phyloP scores from a whole-genome alignment of 352 stramenopile genomes.

The Phytophthora parvispora region DNA sequence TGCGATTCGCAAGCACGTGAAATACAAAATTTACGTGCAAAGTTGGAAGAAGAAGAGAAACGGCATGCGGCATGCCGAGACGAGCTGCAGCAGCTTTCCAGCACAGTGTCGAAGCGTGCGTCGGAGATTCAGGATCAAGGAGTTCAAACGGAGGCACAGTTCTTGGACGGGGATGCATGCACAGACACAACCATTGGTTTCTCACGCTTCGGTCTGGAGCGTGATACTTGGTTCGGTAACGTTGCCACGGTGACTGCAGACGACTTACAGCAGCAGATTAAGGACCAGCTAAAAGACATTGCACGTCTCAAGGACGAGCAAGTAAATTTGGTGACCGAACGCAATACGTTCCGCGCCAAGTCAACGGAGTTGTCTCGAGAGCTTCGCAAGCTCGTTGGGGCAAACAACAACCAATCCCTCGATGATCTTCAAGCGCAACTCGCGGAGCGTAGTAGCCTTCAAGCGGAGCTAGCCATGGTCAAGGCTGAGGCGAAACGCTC shows the following conservation, averaged over 20 bases:
- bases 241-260: slow-evolving; percentile 49
- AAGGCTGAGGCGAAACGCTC: slow-evolving; percentile 67
- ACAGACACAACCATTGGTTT: slow-evolving; percentile 7
- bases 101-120: slow-evolving; percentile 13
- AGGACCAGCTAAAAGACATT: slow-evolving; percentile 34
- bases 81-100: slow-evolving; percentile 48
- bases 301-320: slow-evolving; percentile 45
- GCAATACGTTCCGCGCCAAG: slow-evolving; percentile 71
- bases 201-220: slow-evolving; percentile 26
- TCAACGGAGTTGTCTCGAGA: slow-evolving; percentile 65
- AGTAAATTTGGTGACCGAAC: slow-evolving; percentile 52
- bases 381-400: slow-evolving; percentile 62
- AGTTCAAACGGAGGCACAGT: slow-evolving; percentile 62
- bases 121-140: slow-evolving; percentile 35
- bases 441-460: slow-evolving; percentile 65
- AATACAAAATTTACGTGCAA: slow-evolving; percentile 49
- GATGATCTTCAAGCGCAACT: slow-evolving; percentile 66
- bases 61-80: slow-evolving; percentile 47
- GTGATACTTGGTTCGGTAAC: slow-evolving; percentile 33
- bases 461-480: slow-evolving; percentile 57
- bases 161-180: slow-evolving; percentile 16
- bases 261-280: slow-evolving; percentile 56
- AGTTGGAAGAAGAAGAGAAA: slow-evolving; percentile 63
- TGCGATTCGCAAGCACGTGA: slow-evolving; percentile 59
- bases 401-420: slow-evolving; percentile 63